Evolutionary conservation across 345 rosid genomes (phyloP), one percentile per base, ranked within the genome.

Genomic region (Euphorbia tirucalli): DNA sequence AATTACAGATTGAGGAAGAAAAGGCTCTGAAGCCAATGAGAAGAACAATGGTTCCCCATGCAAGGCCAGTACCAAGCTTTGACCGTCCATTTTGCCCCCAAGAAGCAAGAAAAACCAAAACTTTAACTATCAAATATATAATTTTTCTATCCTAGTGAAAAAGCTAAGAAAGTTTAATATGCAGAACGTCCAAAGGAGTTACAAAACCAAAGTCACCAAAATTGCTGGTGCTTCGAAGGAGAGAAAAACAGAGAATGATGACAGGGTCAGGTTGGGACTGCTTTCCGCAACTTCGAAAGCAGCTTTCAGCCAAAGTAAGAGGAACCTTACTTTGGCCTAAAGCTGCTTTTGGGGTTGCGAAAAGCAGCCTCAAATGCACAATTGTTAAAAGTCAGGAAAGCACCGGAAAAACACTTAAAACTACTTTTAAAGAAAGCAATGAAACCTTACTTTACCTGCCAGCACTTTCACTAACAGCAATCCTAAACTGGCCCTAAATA

Each of bases 21-120:
- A 89, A 87, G 60, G 96, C 87, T 48, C 48, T 93, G 83, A 96
- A 96, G 76, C 99, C 88, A 74, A 30, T 96, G 79, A 87, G 99
- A 68, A 87, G 92, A 74, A 88, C 97, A 74, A 73, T 96, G 97
- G 97, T 93, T 72, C 98, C 94, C 68, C 93, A 85, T 56, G 96
- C 98, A 10, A 87, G 89, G 81, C 97, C 99, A 19, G 79, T 89
- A 27, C 99, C 99, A 13, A 93, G 87, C 43, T 96, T 96, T 73
- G 79, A 80, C 75, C 83, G 81, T 61, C 98, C 99, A 28, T 96
- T 96, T 84, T 87, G 86, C 77, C 99, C n/a, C 99, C 19, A 86
- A 80, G 46, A 90, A 82, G 93, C 88, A 88, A 35, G 85, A 61
- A 65, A 73, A 70, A 67, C 5, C 19, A 13, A 21, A 11, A 44